phyloP scores from a whole-genome alignment of 2,329 filamentous ascomycete genomes.

The Diaporthe humulicola region DNA sequence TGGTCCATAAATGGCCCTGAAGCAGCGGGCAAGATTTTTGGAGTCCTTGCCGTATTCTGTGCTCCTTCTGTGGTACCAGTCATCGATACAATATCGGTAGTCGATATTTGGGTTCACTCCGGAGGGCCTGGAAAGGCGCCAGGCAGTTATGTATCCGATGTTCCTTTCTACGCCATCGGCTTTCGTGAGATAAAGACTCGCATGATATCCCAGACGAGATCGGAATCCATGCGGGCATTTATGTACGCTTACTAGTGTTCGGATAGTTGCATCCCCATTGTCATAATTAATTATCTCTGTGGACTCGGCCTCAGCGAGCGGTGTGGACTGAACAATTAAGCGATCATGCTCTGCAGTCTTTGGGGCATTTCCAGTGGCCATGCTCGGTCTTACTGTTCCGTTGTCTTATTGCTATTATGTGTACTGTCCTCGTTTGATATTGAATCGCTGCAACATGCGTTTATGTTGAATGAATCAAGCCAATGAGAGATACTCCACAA shows the following conservation, averaged over 20 bases:
- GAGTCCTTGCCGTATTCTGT: background rate
- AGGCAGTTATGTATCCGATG: background rate
- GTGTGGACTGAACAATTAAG: no score
- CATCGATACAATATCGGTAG: background rate
- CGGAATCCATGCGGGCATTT: background rate
- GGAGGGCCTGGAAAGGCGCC: background rate
- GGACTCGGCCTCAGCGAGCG: background rate
- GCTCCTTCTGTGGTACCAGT: background rate
- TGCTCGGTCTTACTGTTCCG: background rate
- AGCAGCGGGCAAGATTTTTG: background rate
- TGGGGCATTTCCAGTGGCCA: background rate
- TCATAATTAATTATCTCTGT: background rate
- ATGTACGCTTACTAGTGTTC: background rate
- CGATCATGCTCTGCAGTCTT: background rate
- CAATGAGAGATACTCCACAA: no score
- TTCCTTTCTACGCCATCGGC: background rate
- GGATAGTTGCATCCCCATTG: background rate
- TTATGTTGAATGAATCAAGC: background rate
- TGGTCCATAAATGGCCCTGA: background rate
- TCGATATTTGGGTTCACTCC: background rate
- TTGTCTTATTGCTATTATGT: background rate
- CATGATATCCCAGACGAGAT: conserved; percentile 14
- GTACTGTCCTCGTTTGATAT: background rate
- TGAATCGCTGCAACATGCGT: background rate
- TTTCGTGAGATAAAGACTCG: background rate